Conservation (phyloP, 2,329 filamentous ascomycete species). For the Aspergillus thermomutatus region DNA sequence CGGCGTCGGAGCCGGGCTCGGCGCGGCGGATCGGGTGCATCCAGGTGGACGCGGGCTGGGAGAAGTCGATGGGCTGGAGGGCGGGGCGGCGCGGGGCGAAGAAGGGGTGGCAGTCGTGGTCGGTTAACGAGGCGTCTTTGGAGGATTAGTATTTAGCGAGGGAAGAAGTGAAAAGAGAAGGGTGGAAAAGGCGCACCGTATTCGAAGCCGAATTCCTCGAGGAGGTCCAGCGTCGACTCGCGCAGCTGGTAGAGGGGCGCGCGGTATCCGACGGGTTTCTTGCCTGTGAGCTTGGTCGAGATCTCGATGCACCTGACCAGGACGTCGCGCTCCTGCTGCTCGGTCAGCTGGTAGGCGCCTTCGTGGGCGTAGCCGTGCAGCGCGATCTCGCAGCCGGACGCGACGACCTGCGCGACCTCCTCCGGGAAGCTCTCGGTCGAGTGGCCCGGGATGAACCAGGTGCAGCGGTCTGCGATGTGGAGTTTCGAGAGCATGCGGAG, state of each 20-base stretch:
- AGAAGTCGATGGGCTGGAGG: slow-evolving; percentile 42
- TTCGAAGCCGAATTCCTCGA: slow-evolving; percentile 42
- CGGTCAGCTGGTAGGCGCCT: slow-evolving; percentile 65
- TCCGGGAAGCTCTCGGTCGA: slow-evolving; percentile 56
- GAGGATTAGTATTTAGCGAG: not conserved
- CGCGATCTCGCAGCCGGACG: slow-evolving; percentile 53
- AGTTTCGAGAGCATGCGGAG: slow-evolving; percentile 54
- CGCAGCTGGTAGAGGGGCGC: slow-evolving; percentile 38
- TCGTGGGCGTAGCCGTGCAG: slow-evolving; percentile 65
- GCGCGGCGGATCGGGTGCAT: slow-evolving; percentile 46
- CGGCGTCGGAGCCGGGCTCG: too few relatives aligned
- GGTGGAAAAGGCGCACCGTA: slow-evolving; percentile 28
- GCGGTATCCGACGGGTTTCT: slow-evolving; percentile 54
- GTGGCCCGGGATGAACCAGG: slow-evolving; percentile 61
- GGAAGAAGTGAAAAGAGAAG: not conserved
- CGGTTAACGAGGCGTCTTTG: slow-evolving; percentile 40
- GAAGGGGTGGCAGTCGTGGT: slow-evolving; percentile 42
- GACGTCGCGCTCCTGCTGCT: slow-evolving; percentile 70
- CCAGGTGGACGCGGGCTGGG: slow-evolving; percentile 41
- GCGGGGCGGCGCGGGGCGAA: slow-evolving; percentile 37
- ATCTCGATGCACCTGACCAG: slow-evolving; percentile 71
- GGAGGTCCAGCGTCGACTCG: slow-evolving; percentile 38
- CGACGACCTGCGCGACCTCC: slow-evolving; percentile 49
- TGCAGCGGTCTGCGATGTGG: slow-evolving; percentile 50
- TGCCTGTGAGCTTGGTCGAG: slow-evolving; percentile 68